These are phyloP conservation scores for Fusarium metavorans DNA, from an alignment of 2,329 filamentous ascomycete species.

Conservation along the genomic window DNA sequence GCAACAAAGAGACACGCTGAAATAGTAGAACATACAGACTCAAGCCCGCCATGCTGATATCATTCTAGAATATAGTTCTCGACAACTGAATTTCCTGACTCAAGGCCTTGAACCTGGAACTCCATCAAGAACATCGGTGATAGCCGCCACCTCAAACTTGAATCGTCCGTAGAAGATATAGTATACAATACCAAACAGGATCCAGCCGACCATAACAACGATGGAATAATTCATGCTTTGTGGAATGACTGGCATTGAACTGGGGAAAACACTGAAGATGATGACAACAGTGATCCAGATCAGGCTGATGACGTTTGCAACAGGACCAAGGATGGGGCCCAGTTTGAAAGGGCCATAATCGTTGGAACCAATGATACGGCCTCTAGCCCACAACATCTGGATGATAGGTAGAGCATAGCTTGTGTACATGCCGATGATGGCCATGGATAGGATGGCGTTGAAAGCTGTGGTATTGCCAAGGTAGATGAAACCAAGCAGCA, in stretches of 20 bases:
- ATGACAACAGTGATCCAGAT: conserved; percentile 58
- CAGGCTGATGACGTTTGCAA: conserved; percentile 55
- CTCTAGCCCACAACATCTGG: conserved; percentile 53
- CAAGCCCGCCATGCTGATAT: neutral
- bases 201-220: conserved; percentile 57
- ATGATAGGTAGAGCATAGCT: conserved; percentile 57
- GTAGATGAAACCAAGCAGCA: conserved; percentile 53
- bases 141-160: conserved; percentile 44
- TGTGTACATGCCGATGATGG: conserved; percentile 57
- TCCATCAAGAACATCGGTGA: neutral
- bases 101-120: neutral
- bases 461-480: conserved; percentile 57
- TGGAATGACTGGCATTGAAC: conserved; percentile 52
- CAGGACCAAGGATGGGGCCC: conserved; percentile 47
- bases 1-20: neutral
- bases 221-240: conserved; percentile 61
- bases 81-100: neutral
- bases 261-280: conserved; percentile 60
- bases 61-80: neutral
- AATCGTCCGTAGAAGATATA: conserved; percentile 43
- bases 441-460: conserved; percentile 55
- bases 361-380: conserved; percentile 32
- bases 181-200: conserved; percentile 50
- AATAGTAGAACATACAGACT: neutral
- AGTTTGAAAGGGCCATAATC: conserved; percentile 47